phyloP scores from a whole-genome alignment of 306 rosid genomes.

The barrel medic (Medicago truncatula) region DNA sequence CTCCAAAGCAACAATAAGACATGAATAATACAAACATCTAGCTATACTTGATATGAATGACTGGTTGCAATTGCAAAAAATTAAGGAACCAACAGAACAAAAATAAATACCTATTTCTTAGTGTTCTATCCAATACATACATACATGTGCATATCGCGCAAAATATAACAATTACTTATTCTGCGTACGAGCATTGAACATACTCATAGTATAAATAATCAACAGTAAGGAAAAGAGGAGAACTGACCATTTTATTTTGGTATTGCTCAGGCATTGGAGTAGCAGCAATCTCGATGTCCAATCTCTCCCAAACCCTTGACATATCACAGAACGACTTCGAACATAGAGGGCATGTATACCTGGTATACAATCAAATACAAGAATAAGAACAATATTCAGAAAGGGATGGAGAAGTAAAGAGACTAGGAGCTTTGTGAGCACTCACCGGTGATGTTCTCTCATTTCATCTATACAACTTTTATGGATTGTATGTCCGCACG shows the following conservation, averaged over 20 bases:
- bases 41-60: no score
- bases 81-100: no score
- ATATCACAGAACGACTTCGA: slow-evolving; percentile 84
- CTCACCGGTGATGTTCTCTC: slow-evolving; percentile 85
- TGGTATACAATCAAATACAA: slow-evolving; percentile 31
- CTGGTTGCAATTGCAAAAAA: no score
- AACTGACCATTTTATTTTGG: slow-evolving; percentile 65
- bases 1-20: background rate
- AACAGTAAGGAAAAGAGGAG: background rate
- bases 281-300: slow-evolving; percentile 79
- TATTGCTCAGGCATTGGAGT: slow-evolving; percentile 72
- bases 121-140: no score
- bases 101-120: no score
- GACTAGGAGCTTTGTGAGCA: slow-evolving; percentile 9
- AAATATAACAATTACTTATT: no score
- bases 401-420: background rate
- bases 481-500: slow-evolving; percentile 93
- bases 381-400: background rate
- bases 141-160: no score
- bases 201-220: background rate
- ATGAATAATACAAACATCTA: background rate
- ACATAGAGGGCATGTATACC: slow-evolving; percentile 89
- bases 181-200: no score
- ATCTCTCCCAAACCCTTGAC: slow-evolving; percentile 90
- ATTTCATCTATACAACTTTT: slow-evolving; percentile 76